Percentiles rank a stretch among this genome's conserved stretches.
Evolutionary conservation across 2,329 filamentous ascomycete genomes (phyloP).

Genomic region (Acrodontium crateriforme): DNA sequence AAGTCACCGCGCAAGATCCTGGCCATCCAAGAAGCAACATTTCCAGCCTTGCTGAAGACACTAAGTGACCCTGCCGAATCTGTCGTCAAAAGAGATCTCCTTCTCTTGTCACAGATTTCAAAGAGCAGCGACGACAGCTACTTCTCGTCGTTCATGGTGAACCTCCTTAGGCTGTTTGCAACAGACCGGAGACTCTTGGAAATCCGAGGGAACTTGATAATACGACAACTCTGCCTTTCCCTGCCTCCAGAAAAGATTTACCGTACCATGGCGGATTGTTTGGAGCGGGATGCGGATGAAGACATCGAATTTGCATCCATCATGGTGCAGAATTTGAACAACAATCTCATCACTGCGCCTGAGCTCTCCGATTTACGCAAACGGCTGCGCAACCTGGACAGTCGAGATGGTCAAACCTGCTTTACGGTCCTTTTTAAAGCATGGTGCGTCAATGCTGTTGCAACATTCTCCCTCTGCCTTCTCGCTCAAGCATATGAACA

Average conservation of each 20-base stretch:
- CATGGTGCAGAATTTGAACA: constrained; percentile 98
- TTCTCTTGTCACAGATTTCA: constrained; percentile 89
- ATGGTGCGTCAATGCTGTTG: constrained; percentile 97
- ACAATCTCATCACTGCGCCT: constrained; percentile 94
- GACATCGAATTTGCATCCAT: constrained; percentile 98
- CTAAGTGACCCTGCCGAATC: constrained; percentile 89
- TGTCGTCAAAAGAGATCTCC: constrained; percentile 86
- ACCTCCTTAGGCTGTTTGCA: constrained; percentile 84
- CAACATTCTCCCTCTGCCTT: constrained; percentile 89
- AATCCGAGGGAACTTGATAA: constrained; percentile 88
- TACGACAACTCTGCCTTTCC: constrained; percentile 83
- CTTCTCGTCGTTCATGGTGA: constrained; percentile 97
- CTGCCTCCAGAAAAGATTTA: constrained; percentile 93
- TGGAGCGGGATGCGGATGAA: constrained; percentile 63
- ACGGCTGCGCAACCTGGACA: constrained; percentile 77
- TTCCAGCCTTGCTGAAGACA: constrained; percentile 89
- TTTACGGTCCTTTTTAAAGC: constrained; percentile 90
- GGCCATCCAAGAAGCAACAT: constrained; percentile 93
- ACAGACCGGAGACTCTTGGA: constrained; percentile 86
- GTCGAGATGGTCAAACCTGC: constrained; percentile 84
- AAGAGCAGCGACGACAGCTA: constrained; percentile 94
- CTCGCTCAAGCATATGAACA: constrained; percentile 97
- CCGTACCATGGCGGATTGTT: constrained; percentile 84
- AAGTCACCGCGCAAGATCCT: constrained; percentile 81
- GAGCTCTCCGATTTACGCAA: constrained; percentile 86